Evolutionary conservation across 306 rosid species (phyloP).

Genomic region (Chamaecrista fasciculata): DNA sequence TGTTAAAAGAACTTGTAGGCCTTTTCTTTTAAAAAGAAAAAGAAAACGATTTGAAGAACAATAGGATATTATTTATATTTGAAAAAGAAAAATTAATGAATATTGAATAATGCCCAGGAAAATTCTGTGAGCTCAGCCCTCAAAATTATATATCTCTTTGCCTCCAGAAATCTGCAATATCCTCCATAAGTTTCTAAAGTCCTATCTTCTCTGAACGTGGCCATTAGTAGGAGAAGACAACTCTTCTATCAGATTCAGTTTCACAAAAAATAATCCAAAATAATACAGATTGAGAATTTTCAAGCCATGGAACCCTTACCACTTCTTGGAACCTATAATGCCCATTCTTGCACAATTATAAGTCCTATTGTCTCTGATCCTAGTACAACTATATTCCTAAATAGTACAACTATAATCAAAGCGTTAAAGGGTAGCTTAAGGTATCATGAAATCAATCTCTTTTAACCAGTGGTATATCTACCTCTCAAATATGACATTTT

Average conservation of each 20-base stretch:
- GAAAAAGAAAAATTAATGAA: no score
- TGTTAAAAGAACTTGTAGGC: no score
- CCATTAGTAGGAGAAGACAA: neutral
- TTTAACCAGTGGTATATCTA: neutral
- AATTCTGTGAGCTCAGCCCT: neutral
- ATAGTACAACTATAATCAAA: no score
- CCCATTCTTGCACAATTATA: no score
- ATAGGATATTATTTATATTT: no score
- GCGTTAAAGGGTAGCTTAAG: no score
- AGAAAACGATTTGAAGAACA: no score
- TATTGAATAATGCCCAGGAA: no score
- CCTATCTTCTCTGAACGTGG: neutral
- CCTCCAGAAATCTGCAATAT: neutral
- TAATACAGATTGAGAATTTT: neutral
- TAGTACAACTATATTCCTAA: no score
- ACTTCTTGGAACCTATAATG: neutral
- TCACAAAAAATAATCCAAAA: no score
- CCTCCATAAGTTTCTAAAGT: slow-evolving; percentile 12
- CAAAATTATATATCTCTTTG: neutral
- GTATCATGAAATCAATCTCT: neutral
- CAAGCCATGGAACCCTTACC: neutral
- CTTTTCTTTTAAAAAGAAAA: no score
- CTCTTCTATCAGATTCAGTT: neutral
- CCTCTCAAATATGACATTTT: neutral
- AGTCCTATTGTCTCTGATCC: no score